Base-by-base conservation (phyloP, 2,329 filamentous ascomycete genomes). In the Emericellopsis atlantica region DNA sequence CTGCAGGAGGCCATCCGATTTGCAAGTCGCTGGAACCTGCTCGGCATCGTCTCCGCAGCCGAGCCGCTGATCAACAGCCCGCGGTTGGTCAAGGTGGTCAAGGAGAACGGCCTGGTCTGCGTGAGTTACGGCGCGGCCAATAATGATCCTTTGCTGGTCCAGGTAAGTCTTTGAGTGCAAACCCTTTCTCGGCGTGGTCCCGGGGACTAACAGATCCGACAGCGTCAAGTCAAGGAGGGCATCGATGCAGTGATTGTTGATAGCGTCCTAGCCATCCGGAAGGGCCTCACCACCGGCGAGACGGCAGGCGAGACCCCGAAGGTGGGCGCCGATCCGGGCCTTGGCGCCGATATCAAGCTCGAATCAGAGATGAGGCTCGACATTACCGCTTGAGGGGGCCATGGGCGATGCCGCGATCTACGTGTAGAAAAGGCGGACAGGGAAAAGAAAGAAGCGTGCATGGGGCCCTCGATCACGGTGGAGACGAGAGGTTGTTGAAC, bases 191-290 rank as follows among this genome's bases (percentile, higher is more conserved):
- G 14, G 14, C 18, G 8, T 32, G 22, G 15, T 35, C 14, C 14
- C 21, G 9, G n/a, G 37, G 11, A 38, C 43, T 48, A 39, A 51
- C 45, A 39, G 40, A n/a, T 15, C 50, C 26, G 12, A 49, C 55
- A 89, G 80, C 67, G 82, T 47, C 92, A 98, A 79, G 86, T 93
- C 9, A 84, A 86, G 41, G 86, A 95, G 61, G 90, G 92, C 37
- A 95, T 98, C 46, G 92, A 98, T 56, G 92, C 92, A 1, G 90
- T 98, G 41, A 98, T 98, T 54, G 92, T 96, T 12, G 92, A 98
- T 57, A 92, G 79, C 46, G 90, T 98, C 4, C 74, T 96, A 24
- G 86, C 86, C 33, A 95, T 98, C 50, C 79, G 90, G 37, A 88
- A 95, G 61, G 90, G 87, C 1, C 71, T 98, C 45, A 92, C 85